Evolutionary conservation across 352 stramenopile genomes (phyloP).

Genomic region (Phytopythium aichiense): DNA sequence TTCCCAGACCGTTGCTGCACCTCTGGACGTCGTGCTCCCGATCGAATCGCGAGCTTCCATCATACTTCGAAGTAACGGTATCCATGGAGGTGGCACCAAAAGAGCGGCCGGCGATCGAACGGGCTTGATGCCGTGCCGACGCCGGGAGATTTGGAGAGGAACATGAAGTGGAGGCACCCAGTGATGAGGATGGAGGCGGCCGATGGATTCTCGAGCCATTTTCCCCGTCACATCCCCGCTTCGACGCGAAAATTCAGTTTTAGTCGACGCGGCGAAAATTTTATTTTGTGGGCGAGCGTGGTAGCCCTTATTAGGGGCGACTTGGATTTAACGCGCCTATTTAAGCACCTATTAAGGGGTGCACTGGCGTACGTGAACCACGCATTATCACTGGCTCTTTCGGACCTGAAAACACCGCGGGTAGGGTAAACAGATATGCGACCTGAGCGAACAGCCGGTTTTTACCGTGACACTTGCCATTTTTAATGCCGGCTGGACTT

Average conservation of each 20-base stretch:
- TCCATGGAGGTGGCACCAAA: too few species aligned
- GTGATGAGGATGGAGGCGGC: not conserved
- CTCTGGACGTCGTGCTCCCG: too few species aligned
- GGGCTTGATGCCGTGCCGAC: too few species aligned
- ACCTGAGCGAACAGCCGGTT: not conserved
- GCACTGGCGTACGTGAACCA: slow-evolving; percentile 4
- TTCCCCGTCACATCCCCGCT: too few species aligned
- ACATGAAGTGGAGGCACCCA: too few species aligned
- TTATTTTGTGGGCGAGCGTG: not conserved
- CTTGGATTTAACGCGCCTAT: not conserved
- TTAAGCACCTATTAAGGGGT: not conserved
- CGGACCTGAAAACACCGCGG: not conserved
- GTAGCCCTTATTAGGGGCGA: not conserved
- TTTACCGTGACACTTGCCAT: not conserved
- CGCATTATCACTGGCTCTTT: slow-evolving; percentile 3
- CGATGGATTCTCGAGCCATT: not conserved
- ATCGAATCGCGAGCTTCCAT: too few species aligned
- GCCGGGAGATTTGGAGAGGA: too few species aligned
- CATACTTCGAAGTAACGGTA: too few species aligned
- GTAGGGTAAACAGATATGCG: not conserved
- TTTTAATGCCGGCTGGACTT: too few species aligned
- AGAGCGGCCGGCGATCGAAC: too few species aligned
- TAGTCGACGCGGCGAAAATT: not conserved
- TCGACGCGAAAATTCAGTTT: not conserved
- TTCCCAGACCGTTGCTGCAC: not conserved